phyloP scores from a whole-genome alignment of 352 stramenopile genomes.

The Blastocystis sp. region DNA sequence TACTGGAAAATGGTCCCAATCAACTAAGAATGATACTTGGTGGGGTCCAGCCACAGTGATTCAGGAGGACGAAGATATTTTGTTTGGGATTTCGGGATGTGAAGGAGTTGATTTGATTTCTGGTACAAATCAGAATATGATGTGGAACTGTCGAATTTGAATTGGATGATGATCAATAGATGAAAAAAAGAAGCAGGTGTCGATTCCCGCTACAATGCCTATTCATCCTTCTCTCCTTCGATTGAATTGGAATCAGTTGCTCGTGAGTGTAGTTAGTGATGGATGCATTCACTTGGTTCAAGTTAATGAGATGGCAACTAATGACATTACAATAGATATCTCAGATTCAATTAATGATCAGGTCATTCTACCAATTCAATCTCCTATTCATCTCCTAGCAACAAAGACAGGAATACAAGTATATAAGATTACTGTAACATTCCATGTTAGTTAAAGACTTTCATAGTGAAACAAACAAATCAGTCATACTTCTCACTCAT shows the following conservation, averaged over 20 bases:
- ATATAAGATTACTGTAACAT: too few species aligned
- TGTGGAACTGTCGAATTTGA: not conserved
- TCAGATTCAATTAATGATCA: too few species aligned
- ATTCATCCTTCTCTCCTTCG: not conserved
- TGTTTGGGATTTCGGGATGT: not conserved
- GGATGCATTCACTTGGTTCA: too few species aligned
- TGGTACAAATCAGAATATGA: not conserved
- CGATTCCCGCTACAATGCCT: not conserved
- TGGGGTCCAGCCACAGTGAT: not conserved
- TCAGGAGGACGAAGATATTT: not conserved
- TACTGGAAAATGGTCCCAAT: not conserved
- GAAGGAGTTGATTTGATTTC: not conserved
- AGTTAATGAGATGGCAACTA: too few species aligned
- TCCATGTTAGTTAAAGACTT: too few species aligned
- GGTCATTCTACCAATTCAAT: too few species aligned
- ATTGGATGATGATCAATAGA: not conserved
- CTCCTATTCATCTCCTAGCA: too few species aligned
- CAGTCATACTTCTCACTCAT: constrained; percentile 80
- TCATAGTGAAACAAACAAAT: not conserved
- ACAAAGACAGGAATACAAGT: too few species aligned
- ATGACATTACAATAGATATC: too few species aligned
- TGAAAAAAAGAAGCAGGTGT: not conserved
- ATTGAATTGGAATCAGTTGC: too few species aligned
- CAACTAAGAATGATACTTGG: not conserved
- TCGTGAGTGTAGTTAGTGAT: too few species aligned